Percentiles rank a stretch among this genome's conserved stretches.
Evolutionary conservation across 2,329 filamentous ascomycete species (phyloP).

Genomic region (Magnaporthiopsis rhizophila): DNA sequence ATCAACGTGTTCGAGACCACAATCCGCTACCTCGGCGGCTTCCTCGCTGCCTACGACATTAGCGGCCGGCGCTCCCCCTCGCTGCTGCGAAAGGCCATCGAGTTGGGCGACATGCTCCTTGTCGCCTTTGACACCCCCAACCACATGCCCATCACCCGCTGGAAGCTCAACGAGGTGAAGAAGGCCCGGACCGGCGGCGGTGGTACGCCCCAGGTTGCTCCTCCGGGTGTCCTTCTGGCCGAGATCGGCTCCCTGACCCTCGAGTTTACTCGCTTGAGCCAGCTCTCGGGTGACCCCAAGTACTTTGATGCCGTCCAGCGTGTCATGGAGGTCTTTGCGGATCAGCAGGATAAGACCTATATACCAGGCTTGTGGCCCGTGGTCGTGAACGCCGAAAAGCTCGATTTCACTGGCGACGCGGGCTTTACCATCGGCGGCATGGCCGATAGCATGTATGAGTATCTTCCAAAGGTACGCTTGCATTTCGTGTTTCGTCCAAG

Average conservation of each 20-base stretch:
- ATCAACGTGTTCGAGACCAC: conserved; percentile 59
- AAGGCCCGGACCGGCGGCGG: conserved; percentile 21
- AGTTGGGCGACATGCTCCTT: conserved; percentile 46
- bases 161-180: conserved; percentile 29
- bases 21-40: conserved; percentile 45
- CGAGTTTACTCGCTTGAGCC: conserved; percentile 67
- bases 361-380: conserved; percentile 69
- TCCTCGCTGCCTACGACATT: conserved; percentile 44
- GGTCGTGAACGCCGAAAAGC: conserved; percentile 52
- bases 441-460: conserved; percentile 48
- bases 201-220: conserved; percentile 20
- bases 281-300: conserved; percentile 63
- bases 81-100: conserved; percentile 41
- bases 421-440: conserved; percentile 37
- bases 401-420: conserved; percentile 27
- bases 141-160: conserved; percentile 38
- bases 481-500: neutral
- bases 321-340: conserved; percentile 61
- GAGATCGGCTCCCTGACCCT: conserved; percentile 59
- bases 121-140: conserved; percentile 47
- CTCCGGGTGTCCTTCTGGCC: conserved; percentile 31
- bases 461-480: conserved; percentile 40
- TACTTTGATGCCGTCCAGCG: conserved; percentile 70
- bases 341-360: conserved; percentile 56
- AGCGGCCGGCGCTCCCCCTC: conserved; percentile 26